Percentiles rank a stretch among this genome's conserved stretches.
Evolutionary conservation across 768 basidiomycete species (phyloP).

Genomic region (Leccinum subtestaceum): DNA sequence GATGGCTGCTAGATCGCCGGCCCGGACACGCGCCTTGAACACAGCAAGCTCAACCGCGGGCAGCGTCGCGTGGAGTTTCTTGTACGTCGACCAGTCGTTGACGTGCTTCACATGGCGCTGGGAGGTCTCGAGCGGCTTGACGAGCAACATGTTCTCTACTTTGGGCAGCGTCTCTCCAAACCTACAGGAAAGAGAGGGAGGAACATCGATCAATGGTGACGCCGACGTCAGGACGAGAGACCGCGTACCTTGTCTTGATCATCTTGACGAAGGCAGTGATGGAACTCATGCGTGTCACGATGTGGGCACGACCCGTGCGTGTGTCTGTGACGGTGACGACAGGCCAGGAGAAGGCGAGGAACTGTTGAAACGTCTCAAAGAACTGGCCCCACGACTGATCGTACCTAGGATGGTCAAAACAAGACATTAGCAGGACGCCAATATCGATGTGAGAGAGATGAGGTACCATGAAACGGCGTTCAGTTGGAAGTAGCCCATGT

Average conservation of each 20-base stretch:
- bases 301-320: conserved; percentile 70
- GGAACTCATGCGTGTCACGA: conserved; percentile 72
- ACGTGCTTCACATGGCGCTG: conserved; percentile 70
- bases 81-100: conserved; percentile 64
- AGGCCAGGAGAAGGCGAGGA: conserved; percentile 82
- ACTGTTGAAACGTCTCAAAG: conserved; percentile 76
- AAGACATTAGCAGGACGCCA: not conserved
- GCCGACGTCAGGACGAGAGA: not conserved
- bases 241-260: conserved; percentile 70
- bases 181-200: conserved; percentile 24
- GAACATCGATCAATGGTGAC: not conserved
- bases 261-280: conserved; percentile 78
- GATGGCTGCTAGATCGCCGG: conserved; percentile 64
- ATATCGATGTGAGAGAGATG: not conserved
- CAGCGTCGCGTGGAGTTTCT: conserved; percentile 66
- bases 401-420: conserved; percentile 46
- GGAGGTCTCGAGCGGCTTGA: conserved; percentile 66
- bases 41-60: conserved; percentile 67
- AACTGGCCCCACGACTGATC: conserved; percentile 78
- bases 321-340: conserved; percentile 73
- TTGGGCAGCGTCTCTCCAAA: conserved; percentile 75
- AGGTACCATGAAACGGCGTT: conserved; percentile 64
- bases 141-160: conserved; percentile 67
- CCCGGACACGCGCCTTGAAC: conserved; percentile 58
- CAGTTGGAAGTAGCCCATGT: conserved; percentile 75